Percentiles rank a stretch among this genome's conserved stretches.
phyloP scores from a whole-genome alignment of 2,329 filamentous ascomycete genomes.

The Diplocarpon rosae region DNA sequence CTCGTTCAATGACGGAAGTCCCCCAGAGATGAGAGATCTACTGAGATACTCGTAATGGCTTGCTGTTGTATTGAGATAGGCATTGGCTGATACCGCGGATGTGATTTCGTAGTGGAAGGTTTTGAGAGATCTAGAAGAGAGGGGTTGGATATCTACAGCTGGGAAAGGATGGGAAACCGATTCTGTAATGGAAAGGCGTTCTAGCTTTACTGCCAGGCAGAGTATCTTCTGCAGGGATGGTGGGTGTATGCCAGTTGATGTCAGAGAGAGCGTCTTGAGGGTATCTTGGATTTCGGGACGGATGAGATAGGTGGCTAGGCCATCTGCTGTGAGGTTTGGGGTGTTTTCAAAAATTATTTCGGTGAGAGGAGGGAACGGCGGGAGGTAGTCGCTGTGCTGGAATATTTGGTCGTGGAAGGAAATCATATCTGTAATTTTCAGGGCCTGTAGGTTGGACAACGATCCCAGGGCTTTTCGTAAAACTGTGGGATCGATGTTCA shows the following conservation, averaged over 20 bases:
- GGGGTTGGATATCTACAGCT: slow-evolving; percentile 44
- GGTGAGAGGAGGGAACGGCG: slow-evolving; percentile 63
- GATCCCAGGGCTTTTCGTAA: slow-evolving; percentile 61
- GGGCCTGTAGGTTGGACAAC: slow-evolving; percentile 56
- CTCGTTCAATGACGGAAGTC: slow-evolving; percentile 60
- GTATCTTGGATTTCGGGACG: slow-evolving; percentile 44
- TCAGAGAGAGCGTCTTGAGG: slow-evolving; percentile 59
- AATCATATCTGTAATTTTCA: slow-evolving; percentile 61
- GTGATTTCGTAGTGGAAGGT: slow-evolving; percentile 78
- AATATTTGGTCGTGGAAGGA: slow-evolving; percentile 73
- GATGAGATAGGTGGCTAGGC: slow-evolving; percentile 59
- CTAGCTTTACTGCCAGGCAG: slow-evolving; percentile 30
- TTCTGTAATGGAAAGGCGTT: slow-evolving; percentile 41
- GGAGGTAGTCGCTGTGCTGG: slow-evolving; percentile 49
- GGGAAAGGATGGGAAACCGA: slow-evolving; percentile 47
- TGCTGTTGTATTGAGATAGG: slow-evolving; percentile 42
- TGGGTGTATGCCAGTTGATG: slow-evolving; percentile 56
- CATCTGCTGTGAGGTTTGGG: slow-evolving; percentile 59
- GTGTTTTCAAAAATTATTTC: slow-evolving; percentile 63
- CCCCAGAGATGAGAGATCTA: slow-evolving; percentile 65
- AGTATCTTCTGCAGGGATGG: slow-evolving; percentile 33
- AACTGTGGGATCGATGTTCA: slow-evolving; percentile 59
- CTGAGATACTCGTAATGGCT: slow-evolving; percentile 80
- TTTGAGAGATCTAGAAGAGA: slow-evolving; percentile 57
- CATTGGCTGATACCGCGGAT: slow-evolving; percentile 42